Evolutionary conservation across 1,284 basidiomycete genomes (phyloP).

Genomic region (Coniophora puteana): DNA sequence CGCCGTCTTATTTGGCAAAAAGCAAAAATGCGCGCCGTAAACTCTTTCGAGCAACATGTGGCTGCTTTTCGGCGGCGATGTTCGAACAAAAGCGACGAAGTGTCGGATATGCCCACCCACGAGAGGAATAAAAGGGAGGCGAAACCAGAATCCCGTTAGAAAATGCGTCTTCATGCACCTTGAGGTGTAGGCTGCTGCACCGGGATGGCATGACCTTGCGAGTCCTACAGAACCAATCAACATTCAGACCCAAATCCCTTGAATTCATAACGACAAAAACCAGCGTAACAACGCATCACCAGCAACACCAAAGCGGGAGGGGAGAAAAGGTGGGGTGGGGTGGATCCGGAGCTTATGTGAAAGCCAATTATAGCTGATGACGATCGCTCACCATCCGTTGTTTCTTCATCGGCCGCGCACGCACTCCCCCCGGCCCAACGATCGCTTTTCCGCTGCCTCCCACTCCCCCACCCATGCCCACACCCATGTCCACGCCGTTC

Average conservation of each 20-base stretch:
- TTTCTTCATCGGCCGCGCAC: constrained; percentile 73
- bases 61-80: too few relatives aligned
- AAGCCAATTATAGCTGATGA: neutral
- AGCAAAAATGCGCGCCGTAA: too few relatives aligned
- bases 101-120: too few relatives aligned
- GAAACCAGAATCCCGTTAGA: too few relatives aligned
- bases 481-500: constrained; percentile 24
- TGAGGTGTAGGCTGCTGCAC: constrained; percentile 46
- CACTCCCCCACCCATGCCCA: constrained; percentile 34
- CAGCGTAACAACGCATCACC: too few relatives aligned
- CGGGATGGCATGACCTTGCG: constrained; percentile 36
- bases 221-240: constrained; percentile 28
- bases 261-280: constrained; percentile 9
- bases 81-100: too few relatives aligned
- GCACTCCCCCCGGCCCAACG: constrained; percentile 49
- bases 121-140: too few relatives aligned
- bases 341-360: neutral
- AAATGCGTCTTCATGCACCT: constrained; percentile 38
- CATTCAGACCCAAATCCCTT: constrained; percentile 11
- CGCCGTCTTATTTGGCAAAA: too few relatives aligned
- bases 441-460: too few relatives aligned
- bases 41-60: too few relatives aligned
- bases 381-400: constrained; percentile 56
- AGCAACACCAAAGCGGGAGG: too few relatives aligned
- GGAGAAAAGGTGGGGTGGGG: neutral